Base-by-base conservation (phyloP, 2,329 filamentous ascomycete genomes). In the Exophiala spinifera region DNA sequence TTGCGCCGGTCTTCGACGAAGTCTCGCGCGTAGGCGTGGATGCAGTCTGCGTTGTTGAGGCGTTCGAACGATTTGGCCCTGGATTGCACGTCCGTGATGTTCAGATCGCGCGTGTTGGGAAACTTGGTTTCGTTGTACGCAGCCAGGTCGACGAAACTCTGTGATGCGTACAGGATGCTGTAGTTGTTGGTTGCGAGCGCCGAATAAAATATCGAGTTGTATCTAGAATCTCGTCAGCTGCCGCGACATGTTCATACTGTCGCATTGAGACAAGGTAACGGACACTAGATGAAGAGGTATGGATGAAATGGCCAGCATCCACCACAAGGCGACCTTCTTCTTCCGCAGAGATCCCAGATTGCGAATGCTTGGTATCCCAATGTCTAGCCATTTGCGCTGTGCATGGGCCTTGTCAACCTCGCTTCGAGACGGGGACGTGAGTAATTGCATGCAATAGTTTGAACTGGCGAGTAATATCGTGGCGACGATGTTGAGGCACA, bases 371-470 rank as follows among this genome's bases (percentile, higher is more conserved):
- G 62, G 59, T 4, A 67, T 58, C 3, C 69, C 65, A 44, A 69
- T 67, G 52, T 67, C 65, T 6, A 74, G 56, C 63, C 64, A 70
- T 20, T 55, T 56, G 10, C 61, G 47, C 28, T 62, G 57, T 2
- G 43, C 43, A 65, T 83, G 80, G 0, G 77, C 77, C 13, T 57
- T 59, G 45, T 82, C 74, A 10, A 82, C 64, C 37, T 82, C 77
- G 7, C 62, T 54, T 20, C 80, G 66, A 1, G 75, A 80, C 0
- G 80, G 79, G 0, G 78, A 72, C 11, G 67, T 72, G 11, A 83
- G 64, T 17, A 74, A 69, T 55, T 82, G 79, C 75, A 80, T 80
- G 51, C 70, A 74, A 55, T 77, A 79, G 61, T 79, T 79, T 36
- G 73, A 76, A 3, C 75, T 75, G 1, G 71, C 69, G 0, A 80